These are phyloP conservation scores for Ricinus communis DNA, from an alignment of 345 rosid species.

Conservation along the genomic window DNA sequence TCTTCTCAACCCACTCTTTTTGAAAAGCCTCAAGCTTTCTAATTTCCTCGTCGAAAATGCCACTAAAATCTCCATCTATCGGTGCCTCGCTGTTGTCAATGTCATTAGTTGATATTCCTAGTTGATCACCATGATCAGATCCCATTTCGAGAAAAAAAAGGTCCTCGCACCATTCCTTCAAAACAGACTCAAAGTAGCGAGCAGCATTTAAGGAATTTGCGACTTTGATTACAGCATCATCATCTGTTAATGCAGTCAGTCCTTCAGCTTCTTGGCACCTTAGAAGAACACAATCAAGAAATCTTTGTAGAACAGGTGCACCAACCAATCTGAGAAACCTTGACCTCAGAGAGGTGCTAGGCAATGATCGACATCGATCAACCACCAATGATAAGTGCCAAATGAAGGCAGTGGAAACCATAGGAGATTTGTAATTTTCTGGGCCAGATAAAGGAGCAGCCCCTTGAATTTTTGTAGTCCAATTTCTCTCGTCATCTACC, in stretches of 20 bases:
- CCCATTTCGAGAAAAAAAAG: constrained; percentile 82
- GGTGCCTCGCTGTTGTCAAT: constrained; percentile 10
- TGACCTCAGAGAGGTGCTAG: constrained; percentile 53
- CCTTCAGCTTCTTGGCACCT: constrained; percentile 98
- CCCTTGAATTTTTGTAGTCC: constrained; percentile 69
- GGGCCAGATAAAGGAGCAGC: constrained; percentile 50
- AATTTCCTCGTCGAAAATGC: constrained; percentile 61
- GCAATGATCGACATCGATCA: constrained; percentile 71
- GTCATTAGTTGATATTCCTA: constrained; percentile 29
- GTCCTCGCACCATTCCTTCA: constrained; percentile 87
- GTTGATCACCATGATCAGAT: constrained; percentile 37
- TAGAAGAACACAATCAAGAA: constrained; percentile 62
- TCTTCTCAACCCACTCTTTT: constrained; percentile 74
- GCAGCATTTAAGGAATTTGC: constrained; percentile 67
- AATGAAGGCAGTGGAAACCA: constrained; percentile 53
- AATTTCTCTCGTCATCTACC: constrained; percentile 60
- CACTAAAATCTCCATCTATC: constrained; percentile 32
- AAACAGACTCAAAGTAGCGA: constrained; percentile 58
- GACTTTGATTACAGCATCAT: constrained; percentile 76
- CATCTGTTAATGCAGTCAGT: constrained; percentile 80
- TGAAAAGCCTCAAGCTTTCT: constrained; percentile 59
- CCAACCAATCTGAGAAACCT: constrained; percentile 74
- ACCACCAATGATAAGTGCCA: constrained; percentile 53
- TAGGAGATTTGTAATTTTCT: constrained; percentile 68
- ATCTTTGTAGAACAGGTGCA: constrained; percentile 51